Evolutionary conservation across 371 early-diverging fungal species (phyloP).

Genomic region (Parasitella parasitica): DNA sequence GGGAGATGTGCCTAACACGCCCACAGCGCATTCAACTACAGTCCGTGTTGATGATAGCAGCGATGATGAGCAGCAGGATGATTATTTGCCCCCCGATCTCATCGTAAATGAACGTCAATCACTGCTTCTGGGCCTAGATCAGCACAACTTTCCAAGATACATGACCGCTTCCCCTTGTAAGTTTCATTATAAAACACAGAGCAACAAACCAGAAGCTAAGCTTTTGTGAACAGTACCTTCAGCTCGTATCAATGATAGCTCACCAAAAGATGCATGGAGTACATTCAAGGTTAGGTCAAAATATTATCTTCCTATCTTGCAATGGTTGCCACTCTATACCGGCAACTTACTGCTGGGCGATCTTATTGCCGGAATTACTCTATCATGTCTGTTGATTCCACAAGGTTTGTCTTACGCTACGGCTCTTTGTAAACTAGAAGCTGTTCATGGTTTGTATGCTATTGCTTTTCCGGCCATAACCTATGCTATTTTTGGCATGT

Average conservation of each 20-base stretch:
- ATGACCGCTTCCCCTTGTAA: constrained; percentile 32
- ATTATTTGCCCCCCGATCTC: constrained; percentile 13
- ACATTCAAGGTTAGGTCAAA: constrained; percentile 61
- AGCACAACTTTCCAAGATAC: constrained; percentile 24
- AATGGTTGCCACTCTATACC: constrained; percentile 85
- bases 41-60: constrained; percentile 19
- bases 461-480: constrained; percentile 79
- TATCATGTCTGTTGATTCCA: constrained; percentile 86
- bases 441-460: constrained; percentile 87
- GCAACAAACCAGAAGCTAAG: background rate
- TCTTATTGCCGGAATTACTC: constrained; percentile 83
- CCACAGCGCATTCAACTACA: constrained; percentile 15
- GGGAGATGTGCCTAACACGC: no score
- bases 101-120: constrained; percentile 19
- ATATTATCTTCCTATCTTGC: constrained; percentile 88
- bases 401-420: constrained; percentile 89
- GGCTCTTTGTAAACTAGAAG: constrained; percentile 79
- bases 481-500: constrained; percentile 92
- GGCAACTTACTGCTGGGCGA: constrained; percentile 57
- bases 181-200: background rate
- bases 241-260: constrained; percentile 21
- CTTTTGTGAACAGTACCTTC: constrained; percentile 43
- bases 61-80: constrained; percentile 7
- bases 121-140: constrained; percentile 20
- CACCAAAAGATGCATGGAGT: constrained; percentile 41